Base-by-base conservation (phyloP, 805 yeast genomes). In the Lipomyces japonicus region DNA sequence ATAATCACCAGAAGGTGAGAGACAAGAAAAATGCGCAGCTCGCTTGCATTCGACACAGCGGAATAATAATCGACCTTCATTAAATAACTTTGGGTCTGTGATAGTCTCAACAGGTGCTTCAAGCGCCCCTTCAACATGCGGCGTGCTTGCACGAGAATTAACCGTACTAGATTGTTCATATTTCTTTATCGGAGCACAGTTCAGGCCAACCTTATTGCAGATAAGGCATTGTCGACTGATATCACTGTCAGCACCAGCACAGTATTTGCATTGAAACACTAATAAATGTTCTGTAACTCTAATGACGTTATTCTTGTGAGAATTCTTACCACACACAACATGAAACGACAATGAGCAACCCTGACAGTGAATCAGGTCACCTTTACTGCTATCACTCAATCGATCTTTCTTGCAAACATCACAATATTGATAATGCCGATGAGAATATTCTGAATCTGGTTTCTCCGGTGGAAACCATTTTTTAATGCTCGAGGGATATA, bases 321-420 rank as follows among this genome's bases (percentile, higher is more conserved):
- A 7, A 16, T 6, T 14, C 18, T 34, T 40, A 21, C 22, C 22
- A 18, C 57, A 53, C 5, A 16, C 10, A 4, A 31, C 57, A 25
- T 53, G 57, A 23, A 22, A 48, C 5, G 55, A 39, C 23, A 36
- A 49, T 18, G 55, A 50, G 25, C 57, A 53, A 10, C 57, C 55
- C n/a, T 53, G 57, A 25, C 57, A 53, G 19, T 45, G 40, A 4
- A 53, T 16, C 28, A 50, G 18, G 4, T 19, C 31, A 23, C 49
- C 55, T 10, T 40, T 35, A 35, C 18, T 30, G 16, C 16, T 23
- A 4, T 9, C 30, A 22, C 16, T 35, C 16, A n/a, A 41, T 37
- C 14, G 23, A n/a, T 37, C 24, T 39, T 42, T 16, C 35, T 40
- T 48, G 48, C 51, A 47, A 6, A 25, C 10, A 16, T 35, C 43